Percentiles rank a stretch among this genome's conserved stretches.
Conservation (phyloP, 2,329 filamentous ascomycete species). For the Endothia cerciana region DNA sequence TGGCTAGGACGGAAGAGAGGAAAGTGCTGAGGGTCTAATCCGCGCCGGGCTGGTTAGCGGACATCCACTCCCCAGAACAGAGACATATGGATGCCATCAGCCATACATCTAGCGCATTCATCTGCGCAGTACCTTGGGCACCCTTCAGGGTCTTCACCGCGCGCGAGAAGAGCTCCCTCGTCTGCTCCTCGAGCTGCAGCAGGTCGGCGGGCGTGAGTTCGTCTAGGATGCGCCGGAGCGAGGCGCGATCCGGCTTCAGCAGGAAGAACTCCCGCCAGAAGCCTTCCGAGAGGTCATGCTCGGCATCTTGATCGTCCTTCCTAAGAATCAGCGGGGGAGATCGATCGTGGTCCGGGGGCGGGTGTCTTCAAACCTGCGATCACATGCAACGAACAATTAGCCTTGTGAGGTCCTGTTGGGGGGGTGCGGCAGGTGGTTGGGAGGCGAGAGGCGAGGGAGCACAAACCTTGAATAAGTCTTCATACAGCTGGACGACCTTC, state of each 20-base stretch:
- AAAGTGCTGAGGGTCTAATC: constrained; percentile 86
- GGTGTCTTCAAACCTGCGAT: constrained; percentile 25
- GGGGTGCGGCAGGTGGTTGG: not conserved
- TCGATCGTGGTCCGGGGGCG: constrained; percentile 12
- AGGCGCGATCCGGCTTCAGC: constrained; percentile 74
- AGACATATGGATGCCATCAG: not conserved
- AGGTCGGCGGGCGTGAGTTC: constrained; percentile 75
- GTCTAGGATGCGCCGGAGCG: constrained; percentile 70
- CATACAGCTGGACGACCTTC: constrained; percentile 91
- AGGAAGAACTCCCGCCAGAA: constrained; percentile 98
- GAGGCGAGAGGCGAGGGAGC: not conserved
- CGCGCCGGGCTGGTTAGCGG: constrained; percentile 39
- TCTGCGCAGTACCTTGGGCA: constrained; percentile 62
- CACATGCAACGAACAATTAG: constrained; percentile 26
- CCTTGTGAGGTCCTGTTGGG: constrained; percentile 4
- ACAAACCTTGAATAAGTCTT: constrained; percentile 75
- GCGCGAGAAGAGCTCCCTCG: constrained; percentile 76
- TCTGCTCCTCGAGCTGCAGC: constrained; percentile 75
- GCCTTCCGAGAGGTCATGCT: constrained; percentile 76
- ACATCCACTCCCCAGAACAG: constrained; percentile 29
- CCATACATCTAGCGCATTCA: constrained; percentile 81
- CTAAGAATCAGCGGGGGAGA: constrained; percentile 19
- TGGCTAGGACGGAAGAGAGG: constrained; percentile 78
- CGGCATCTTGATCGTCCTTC: constrained; percentile 50
- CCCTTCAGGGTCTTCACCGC: constrained; percentile 72